Evolutionary conservation across 2,329 filamentous ascomycete species (phyloP).

Genomic region (Hymenoscyphus infarciens): DNA sequence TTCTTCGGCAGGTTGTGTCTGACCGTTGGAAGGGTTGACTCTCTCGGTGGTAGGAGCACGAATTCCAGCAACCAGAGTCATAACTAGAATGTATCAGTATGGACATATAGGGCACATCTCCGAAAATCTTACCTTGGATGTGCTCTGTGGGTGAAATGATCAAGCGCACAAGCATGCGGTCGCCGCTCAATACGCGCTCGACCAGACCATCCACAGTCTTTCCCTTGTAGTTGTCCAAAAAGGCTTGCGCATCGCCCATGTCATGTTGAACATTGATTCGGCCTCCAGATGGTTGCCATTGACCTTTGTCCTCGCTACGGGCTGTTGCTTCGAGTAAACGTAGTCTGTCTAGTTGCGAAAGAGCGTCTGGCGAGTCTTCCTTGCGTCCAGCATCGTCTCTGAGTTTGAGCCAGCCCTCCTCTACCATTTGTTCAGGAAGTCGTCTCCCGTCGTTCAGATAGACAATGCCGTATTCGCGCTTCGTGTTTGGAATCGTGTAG

Average conservation of each 20-base stretch:
- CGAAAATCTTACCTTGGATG: conserved; percentile 39
- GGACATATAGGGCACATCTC: not conserved
- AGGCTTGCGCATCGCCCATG: conserved; percentile 67
- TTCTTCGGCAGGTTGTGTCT: conserved; percentile 81
- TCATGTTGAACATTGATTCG: conserved; percentile 78
- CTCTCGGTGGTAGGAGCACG: conserved; percentile 87
- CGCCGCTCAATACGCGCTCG: conserved; percentile 86
- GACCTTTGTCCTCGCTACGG: conserved; percentile 71
- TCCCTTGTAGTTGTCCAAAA: conserved; percentile 81
- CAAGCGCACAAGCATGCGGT: conserved; percentile 82
- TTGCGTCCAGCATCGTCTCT: conserved; percentile 91
- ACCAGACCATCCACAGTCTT: conserved; percentile 81
- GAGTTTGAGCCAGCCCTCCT: conserved; percentile 89
- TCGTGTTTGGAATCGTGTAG: conserved; percentile 81
- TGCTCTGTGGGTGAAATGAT: conserved; percentile 80
- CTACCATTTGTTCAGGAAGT: conserved; percentile 78
- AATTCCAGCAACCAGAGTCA: conserved; percentile 85
- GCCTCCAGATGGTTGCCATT: conserved; percentile 68
- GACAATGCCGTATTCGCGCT: conserved; percentile 84
- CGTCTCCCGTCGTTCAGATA: conserved; percentile 71
- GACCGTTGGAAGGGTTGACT: conserved; percentile 62
- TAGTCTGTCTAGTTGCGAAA: conserved; percentile 70
- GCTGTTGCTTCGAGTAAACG: conserved; percentile 74
- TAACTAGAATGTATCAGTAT: conserved; percentile 55
- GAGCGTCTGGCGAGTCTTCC: conserved; percentile 76